Evolutionary conservation across 176 grass and related monocot genomes (phyloP), one percentile per base, ranked within the genome.

Genomic region (Oryza punctata): DNA sequence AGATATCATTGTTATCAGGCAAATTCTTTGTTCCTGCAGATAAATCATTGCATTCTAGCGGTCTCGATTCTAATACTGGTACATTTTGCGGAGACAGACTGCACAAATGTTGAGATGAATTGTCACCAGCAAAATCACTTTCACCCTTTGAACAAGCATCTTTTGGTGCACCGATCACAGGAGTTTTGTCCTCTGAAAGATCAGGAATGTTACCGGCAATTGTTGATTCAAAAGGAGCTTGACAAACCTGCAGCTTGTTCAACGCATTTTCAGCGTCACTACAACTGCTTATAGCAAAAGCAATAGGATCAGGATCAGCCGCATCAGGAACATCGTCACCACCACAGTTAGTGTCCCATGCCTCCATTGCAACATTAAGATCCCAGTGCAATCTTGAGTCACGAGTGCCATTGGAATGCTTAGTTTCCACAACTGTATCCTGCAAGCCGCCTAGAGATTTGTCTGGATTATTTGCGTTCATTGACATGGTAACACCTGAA

Each of bases 371-470:
- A 77, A 91, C 84, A 28, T 99, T 99, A 83, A 99, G 89, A 93
- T 99, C 93, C 96, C 96, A 99, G 33, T 96, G 91, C 87, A 99
- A 75, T 70, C 93, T 92, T 80, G 78, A 90, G 90, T 91, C 89
- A 78, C 44, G 38, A 84, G 83, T 63, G 3, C 25, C 66, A 75
- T 79, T 83, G 63, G 64, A 72, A 63, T 23, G 8, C n/a, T 83
- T 79, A 50, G 67, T 77, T 50, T 90, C 83, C 27, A 67, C 69
- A 47, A 41, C 28, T 88, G 26, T 67, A 78, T 86, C 61, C 77
- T 85, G 60, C 43, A 76, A 88, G 69, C 64, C 71, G 24, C 41
- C 87, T 37, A 45, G 32, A 64, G 24, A 74, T 78, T 64, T 86
- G 50, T 82, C 82, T 76, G 38, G 69, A 65, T 82, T 78, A 60